A percentile compares a stretch with the other conserved stretches of the same genome.
Conservation (phyloP, 345 rosid species). For the Citrus mangshanensis region DNA sequence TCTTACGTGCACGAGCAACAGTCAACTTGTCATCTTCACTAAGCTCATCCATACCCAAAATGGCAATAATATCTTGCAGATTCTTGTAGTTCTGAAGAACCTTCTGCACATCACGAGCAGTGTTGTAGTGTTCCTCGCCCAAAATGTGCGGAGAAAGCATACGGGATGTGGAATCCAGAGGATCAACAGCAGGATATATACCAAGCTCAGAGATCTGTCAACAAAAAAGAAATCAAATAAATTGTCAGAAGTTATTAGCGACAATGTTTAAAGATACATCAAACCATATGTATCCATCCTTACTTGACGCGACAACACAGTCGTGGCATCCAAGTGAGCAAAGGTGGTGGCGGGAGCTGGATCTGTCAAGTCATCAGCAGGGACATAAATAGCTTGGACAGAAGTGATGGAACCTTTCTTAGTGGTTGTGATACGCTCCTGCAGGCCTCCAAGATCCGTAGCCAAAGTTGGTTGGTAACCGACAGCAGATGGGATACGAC, state of each 20-base stretch:
- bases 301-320: conserved; percentile 97
- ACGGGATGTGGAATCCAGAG: conserved; percentile 96
- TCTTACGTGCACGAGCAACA: conserved; percentile 97
- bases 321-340: conserved; percentile 99
- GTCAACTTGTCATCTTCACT: conserved; percentile 99
- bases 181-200: conserved; percentile 99
- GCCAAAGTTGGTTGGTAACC: conserved; percentile 99
- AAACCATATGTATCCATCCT: background rate
- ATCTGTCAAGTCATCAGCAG: conserved; percentile 99
- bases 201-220: conserved; percentile 92
- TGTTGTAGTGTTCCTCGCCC: conserved; percentile 93
- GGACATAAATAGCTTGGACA: conserved; percentile 97
- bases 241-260: background rate
- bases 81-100: conserved; percentile 98
- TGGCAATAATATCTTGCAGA: conserved; percentile 98
- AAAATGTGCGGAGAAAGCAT: conserved; percentile 96
- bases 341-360: conserved; percentile 99
- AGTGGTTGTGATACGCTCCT: conserved; percentile 98
- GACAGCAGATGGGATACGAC: conserved; percentile 99
- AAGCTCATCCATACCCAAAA: conserved; percentile 99
- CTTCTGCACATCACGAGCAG: conserved; percentile 98
- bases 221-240: background rate
- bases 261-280: background rate
- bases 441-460: conserved; percentile 99
- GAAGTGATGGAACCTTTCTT: conserved; percentile 98